A percentile compares a stretch with the other conserved stretches of the same genome.
Evolutionary conservation across 768 basidiomycete species (phyloP).

Genomic region (Russula griseocarnosa): DNA sequence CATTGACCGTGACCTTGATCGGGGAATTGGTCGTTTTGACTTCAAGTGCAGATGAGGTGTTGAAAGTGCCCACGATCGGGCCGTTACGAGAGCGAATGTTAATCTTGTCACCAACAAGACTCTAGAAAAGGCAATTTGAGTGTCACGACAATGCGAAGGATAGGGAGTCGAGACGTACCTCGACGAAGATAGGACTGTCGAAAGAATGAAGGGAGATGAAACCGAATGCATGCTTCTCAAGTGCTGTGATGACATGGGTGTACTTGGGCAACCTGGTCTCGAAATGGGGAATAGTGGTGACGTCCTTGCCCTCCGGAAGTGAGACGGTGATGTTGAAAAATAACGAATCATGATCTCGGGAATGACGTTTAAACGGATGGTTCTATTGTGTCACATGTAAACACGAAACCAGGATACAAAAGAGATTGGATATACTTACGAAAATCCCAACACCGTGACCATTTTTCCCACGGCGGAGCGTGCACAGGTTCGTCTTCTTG

Average conservation of each 20-base stretch:
- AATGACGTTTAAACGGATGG: neutral
- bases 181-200: neutral
- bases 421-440: neutral
- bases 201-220: conserved; percentile 2
- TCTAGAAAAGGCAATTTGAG: neutral
- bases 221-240: conserved; percentile 18
- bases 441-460: conserved; percentile 21
- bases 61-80: conserved; percentile 21
- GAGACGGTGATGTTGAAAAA: conserved; percentile 20
- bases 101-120: conserved; percentile 11
- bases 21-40: conserved; percentile 16
- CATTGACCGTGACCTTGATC: conserved; percentile 13
- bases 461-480: neutral
- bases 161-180: neutral
- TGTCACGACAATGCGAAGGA: neutral
- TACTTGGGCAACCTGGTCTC: conserved; percentile 19
- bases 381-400: conserved; percentile 13
- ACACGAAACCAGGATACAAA: neutral
- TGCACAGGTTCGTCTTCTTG: conserved; percentile 8
- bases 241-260: neutral
- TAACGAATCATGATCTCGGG: neutral
- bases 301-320: conserved; percentile 12
- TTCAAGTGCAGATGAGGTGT: conserved; percentile 6
- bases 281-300: conserved; percentile 12
- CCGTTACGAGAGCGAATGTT: conserved; percentile 4